A percentile compares a stretch with the other conserved stretches of the same genome.
These are phyloP conservation scores for Globisporangium spiculum DNA, from an alignment of 352 stramenopile genomes.

Conservation along the genomic window DNA sequence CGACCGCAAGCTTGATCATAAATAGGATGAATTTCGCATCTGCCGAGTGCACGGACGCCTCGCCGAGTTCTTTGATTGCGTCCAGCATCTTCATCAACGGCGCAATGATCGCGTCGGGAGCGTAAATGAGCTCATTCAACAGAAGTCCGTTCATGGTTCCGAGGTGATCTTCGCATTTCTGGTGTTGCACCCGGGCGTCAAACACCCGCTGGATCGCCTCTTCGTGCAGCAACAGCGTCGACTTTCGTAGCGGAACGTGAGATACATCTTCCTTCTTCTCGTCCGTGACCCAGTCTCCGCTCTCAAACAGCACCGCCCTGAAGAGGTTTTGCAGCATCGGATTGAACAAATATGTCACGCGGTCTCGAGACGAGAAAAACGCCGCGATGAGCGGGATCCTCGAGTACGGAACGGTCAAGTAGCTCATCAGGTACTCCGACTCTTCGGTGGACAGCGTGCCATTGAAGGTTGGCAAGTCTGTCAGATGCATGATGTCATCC, in stretches of 20 bases:
- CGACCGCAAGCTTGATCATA: conserved; percentile 83
- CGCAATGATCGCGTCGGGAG: conserved; percentile 83
- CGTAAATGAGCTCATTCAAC: conserved; percentile 97
- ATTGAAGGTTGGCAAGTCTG: conserved; percentile 95
- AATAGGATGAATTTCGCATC: conserved; percentile 86
- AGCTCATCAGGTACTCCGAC: conserved; percentile 97
- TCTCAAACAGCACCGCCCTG: conserved; percentile 88
- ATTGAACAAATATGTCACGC: conserved; percentile 88
- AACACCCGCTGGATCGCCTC: conserved; percentile 74
- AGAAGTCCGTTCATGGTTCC: conserved; percentile 96
- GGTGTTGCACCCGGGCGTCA: conserved; percentile 68
- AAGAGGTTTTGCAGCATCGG: conserved; percentile 80
- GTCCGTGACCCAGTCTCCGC: conserved; percentile 78
- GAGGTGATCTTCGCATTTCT: conserved; percentile 87
- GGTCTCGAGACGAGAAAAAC: conserved; percentile 94
- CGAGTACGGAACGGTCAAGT: conserved; percentile 98
- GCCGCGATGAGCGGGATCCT: conserved; percentile 96
- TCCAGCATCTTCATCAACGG: conserved; percentile 83
- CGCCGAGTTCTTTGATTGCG: conserved; percentile 74
- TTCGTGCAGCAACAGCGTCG: conserved; percentile 75
- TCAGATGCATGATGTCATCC: conserved; percentile 98
- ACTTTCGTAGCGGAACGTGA: conserved; percentile 79
- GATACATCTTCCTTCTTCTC: conserved; percentile 61
- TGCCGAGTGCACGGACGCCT: conserved; percentile 78
- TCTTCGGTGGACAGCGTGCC: conserved; percentile 95